Base-by-base conservation (phyloP, 2,329 filamentous ascomycete species). In the Pseudogymnoascus pannorum region DNA sequence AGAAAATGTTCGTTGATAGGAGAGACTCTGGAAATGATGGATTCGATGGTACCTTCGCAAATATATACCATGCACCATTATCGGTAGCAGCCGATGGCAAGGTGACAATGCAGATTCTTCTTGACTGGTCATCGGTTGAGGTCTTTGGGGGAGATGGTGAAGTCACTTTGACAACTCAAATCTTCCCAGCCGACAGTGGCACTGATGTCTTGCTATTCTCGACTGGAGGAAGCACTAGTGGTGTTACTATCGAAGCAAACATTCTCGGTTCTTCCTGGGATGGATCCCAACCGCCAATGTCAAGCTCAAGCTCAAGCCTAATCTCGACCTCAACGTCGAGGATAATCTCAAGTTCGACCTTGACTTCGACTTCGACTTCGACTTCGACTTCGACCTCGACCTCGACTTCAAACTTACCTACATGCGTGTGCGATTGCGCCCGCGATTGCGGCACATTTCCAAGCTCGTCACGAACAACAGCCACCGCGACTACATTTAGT, bases 11-110 rank as follows among this genome's bases (percentile, higher is more conserved):
- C 16, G 58, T 59, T n/a, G 35, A 59, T 26, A 33, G 58, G 16
- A 59, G 35, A 36, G 18, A 35, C 12, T 59, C 58, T 16, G 58
- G 58, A n/a, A n/a, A n/a, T n/a, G n/a, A n/a, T n/a, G n/a, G n/a
- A n/a, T n/a, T n/a, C n/a, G n/a, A n/a, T n/a, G 14, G 12, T 24
- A 14, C 40, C 20, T 44, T 44, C 20, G 40, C 40, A 44, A 14
- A 8, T 44, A 12, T 44, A 20, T 44, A 44, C 20, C 5, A 44
- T 44, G 40, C 40, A 12, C 40, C 40, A 24, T 44, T 22, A 12
- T 24, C 18, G 12, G 12, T 35, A 20, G 18, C 16, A 9, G 18
- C 8, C 24, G 58, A 20, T 59, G 58, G 36, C 36, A 59, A 20
- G 3, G 36, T 59, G 16, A 54, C 16, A 59, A 36, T 59, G 11